A percentile compares a stretch with the other conserved stretches of the same genome.
Conservation (phyloP, 768 basidiomycete genomes). For the Russula ochroleuca region DNA sequence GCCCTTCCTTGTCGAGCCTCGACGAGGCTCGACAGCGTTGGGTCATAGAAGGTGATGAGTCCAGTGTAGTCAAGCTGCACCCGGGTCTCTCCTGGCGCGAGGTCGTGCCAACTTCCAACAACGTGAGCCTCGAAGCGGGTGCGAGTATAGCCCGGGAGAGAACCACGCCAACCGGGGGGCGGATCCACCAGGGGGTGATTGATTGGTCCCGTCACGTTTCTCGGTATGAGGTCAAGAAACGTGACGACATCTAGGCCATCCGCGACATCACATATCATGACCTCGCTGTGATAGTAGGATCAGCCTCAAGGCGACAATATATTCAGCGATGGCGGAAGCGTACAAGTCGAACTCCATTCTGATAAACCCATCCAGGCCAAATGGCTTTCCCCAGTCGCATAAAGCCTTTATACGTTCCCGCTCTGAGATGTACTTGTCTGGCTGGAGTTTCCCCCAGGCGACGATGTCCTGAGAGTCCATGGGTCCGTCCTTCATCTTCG, state of each 20-base stretch:
- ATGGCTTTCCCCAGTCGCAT: slow-evolving; percentile 35
- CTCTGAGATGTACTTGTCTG: slow-evolving; percentile 29
- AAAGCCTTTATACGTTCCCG: slow-evolving; percentile 31
- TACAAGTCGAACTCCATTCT: slow-evolving; percentile 27
- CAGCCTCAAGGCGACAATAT: not conserved
- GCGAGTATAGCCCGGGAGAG: not conserved
- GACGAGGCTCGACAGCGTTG: slow-evolving; percentile 37
- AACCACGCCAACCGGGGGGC: slow-evolving; percentile 26
- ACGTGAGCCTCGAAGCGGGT: slow-evolving; percentile 30
- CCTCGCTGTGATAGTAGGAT: slow-evolving; percentile 19
- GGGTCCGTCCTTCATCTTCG: slow-evolving; percentile 31
- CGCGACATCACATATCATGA: slow-evolving; percentile 22
- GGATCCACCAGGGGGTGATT: no score
- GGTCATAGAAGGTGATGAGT: slow-evolving; percentile 45
- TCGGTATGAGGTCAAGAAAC: slow-evolving; percentile 12
- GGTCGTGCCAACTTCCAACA: slow-evolving; percentile 42
- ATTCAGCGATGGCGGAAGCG: not conserved
- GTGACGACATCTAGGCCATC: slow-evolving; percentile 21
- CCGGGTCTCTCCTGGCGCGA: slow-evolving; percentile 43
- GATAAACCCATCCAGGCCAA: slow-evolving; percentile 37
- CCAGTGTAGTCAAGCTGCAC: slow-evolving; percentile 42
- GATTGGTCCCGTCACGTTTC: not conserved
- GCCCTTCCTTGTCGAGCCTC: slow-evolving; percentile 32
- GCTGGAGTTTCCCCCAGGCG: slow-evolving; percentile 31
- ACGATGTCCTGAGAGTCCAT: slow-evolving; percentile 40